A percentile compares a stretch with the other conserved stretches of the same genome.
These are phyloP conservation scores for Hypoxylon cercidicola DNA, from an alignment of 495 filamentous ascomycete species.

Conservation along the genomic window DNA sequence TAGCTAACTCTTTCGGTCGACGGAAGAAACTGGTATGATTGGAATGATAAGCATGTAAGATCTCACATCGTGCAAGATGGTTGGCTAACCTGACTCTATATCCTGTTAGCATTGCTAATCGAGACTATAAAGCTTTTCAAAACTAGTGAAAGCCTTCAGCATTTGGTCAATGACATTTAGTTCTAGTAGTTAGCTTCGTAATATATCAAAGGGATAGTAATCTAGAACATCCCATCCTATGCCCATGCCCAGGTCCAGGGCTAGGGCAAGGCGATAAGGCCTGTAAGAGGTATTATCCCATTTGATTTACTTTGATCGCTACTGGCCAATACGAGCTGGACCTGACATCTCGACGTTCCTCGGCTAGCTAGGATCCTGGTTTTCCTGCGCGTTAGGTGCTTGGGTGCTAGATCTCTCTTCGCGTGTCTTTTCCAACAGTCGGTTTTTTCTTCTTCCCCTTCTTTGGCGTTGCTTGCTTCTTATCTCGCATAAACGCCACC, in stretches of 20 bases:
- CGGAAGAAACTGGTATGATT: not conserved
- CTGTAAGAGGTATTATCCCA: conserved; percentile 35
- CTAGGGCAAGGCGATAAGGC: conserved; percentile 27
- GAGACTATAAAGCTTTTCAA: not conserved
- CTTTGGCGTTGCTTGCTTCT: not conserved
- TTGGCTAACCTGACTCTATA: too few species aligned
- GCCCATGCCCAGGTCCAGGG: too few species aligned
- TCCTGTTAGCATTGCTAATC: not conserved
- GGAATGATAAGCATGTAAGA: not conserved
- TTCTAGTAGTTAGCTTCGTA: too few species aligned
- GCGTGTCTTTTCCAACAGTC: not conserved
- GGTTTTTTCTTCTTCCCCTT: not conserved
- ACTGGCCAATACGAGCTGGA: conserved; percentile 23
- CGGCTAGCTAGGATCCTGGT: conserved; percentile 5
- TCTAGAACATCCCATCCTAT: conserved; percentile 25
- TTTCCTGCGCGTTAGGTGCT: conserved; percentile 1
- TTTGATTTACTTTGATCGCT: conserved; percentile 26
- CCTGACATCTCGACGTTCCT: conserved; percentile 22
- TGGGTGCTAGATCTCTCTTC: conserved; percentile 11
- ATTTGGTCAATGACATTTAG: too few species aligned
- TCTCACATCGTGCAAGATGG: too few species aligned
- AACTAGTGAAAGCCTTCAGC: not conserved
- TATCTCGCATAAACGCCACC: conserved; percentile 1
- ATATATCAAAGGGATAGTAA: not conserved
- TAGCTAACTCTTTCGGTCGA: too few species aligned